Evolutionary conservation across 169 alveolate species (phyloP), one percentile per base, ranked within the genome.

Genomic region (Eimeria mitis): DNA sequence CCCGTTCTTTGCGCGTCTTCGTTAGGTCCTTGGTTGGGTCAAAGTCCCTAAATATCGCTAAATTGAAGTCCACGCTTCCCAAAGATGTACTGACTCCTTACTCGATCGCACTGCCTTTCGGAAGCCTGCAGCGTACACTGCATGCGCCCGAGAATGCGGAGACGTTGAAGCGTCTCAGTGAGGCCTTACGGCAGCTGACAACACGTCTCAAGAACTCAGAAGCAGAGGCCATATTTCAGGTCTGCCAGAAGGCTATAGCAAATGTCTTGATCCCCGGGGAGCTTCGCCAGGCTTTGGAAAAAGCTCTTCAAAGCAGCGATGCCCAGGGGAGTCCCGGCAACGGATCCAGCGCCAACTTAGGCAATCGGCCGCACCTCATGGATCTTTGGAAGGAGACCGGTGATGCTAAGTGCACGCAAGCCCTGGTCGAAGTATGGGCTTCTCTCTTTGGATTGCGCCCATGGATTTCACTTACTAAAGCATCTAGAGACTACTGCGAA

Each of bases 91-190:
- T 92, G 75, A 92, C 96, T 42, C 96, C 81, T 44, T 75, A 89
- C 89, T 95, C 97, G 9, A 89, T 94, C 4, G 97, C 97, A 1
- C 68, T 96, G 91, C 97, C 97, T 1, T 96, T 75, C 40, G 97
- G 97, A 56, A 89, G 96, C 71, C 83, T 96, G 96, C 97, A 96
- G 96, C 95, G 95, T 94, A 81, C 97, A 9, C 52, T 96, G 71
- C 89, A 95, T 21, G 97, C 90, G 19, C 84, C 85, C 13, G 92
- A 95, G 79, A 96, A 96, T 95, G 81, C 61, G 83, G 90, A 95
- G 42, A 81, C 70, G 7, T 88, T 96, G 73, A 84, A 83, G 44
- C 49, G 76, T 78, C 88, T 96, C 59, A 70, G 75, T 61, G 73
- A 68, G 70, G 95, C 83, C n/a, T 68, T 96, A 40, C 79, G 76